These are phyloP conservation scores for Candida andamanensis DNA, from an alignment of 805 yeast genomes.

Conservation along the genomic window DNA sequence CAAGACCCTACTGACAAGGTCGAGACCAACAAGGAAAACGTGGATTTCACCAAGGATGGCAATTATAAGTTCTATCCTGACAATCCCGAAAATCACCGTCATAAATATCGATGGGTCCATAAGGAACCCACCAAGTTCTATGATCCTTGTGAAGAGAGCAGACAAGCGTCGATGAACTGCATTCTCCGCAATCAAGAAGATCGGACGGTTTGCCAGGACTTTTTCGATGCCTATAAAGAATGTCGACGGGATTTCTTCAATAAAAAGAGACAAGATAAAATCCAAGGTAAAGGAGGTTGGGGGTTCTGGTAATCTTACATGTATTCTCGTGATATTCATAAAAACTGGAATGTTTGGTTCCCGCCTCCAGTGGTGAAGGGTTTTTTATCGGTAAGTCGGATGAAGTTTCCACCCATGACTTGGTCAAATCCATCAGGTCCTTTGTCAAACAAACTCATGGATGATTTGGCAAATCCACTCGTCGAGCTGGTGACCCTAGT, in stretches of 20 bases:
- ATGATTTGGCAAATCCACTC: no score
- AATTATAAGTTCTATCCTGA: slow-evolving; percentile 78
- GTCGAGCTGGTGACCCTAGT: no score
- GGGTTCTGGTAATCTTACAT: slow-evolving; percentile 27
- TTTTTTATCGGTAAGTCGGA: no score
- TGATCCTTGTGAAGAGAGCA: slow-evolving; percentile 89
- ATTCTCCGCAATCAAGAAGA: slow-evolving; percentile 71
- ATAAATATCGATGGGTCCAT: slow-evolving; percentile 61
- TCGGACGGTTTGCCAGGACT: slow-evolving; percentile 61
- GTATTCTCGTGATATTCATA: background rate
- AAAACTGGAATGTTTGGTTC: slow-evolving; percentile 4
- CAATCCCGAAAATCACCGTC: slow-evolving; percentile 68
- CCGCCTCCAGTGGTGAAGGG: slow-evolving; percentile 10
- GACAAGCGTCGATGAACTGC: slow-evolving; percentile 83
- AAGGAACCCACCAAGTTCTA: slow-evolving; percentile 81
- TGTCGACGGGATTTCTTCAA: slow-evolving; percentile 60
- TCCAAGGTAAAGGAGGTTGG: slow-evolving; percentile 40
- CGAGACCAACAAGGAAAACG: slow-evolving; percentile 33
- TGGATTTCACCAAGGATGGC: slow-evolving; percentile 52
- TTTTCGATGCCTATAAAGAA: slow-evolving; percentile 89
- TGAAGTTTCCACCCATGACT: no score
- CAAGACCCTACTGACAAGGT: slow-evolving; percentile 21
- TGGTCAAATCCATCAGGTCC: no score
- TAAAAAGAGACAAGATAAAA: slow-evolving; percentile 31
- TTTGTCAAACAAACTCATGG: no score